Percentiles rank a stretch among this genome's conserved stretches.
Evolutionary conservation across 805 yeast genomes (phyloP).

Genomic region (Wickerhamiella qilinensis): DNA sequence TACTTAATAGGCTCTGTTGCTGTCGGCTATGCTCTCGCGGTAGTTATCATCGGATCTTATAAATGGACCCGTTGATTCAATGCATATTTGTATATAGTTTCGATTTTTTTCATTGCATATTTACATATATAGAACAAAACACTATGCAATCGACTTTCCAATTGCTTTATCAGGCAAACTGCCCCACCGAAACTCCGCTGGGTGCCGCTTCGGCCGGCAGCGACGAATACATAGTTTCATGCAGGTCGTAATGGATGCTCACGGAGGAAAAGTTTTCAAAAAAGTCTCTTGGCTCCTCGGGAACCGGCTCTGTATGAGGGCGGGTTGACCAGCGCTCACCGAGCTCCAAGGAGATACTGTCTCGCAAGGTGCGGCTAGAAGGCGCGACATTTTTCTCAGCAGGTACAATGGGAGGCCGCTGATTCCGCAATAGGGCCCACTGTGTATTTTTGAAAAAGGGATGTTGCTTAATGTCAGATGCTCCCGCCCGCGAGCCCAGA

Average conservation of each 20-base stretch:
- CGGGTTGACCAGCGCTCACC: slow-evolving; percentile 16
- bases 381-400: slow-evolving; percentile 26
- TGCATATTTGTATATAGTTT: background rate
- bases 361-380: slow-evolving; percentile 7
- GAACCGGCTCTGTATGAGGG: background rate
- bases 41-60: slow-evolving; percentile 56
- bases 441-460: slow-evolving; percentile 80
- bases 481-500: slow-evolving; percentile 85
- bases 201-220: too few relatives aligned
- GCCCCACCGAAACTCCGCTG: too few relatives aligned
- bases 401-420: slow-evolving; percentile 92
- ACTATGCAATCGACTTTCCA: too few relatives aligned
- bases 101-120: too few relatives aligned
- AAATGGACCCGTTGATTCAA: slow-evolving; percentile 44
- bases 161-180: too few relatives aligned
- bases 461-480: slow-evolving; percentile 84
- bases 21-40: slow-evolving; percentile 31
- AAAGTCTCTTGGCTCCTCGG: background rate
- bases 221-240: background rate
- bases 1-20: slow-evolving; percentile 38
- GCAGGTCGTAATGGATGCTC: background rate
- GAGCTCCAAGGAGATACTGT: slow-evolving; percentile 13
- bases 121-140: too few relatives aligned
- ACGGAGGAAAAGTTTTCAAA: background rate
- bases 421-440: slow-evolving; percentile 90